These are phyloP conservation scores for Phaeosphaeria sp. DNA, from an alignment of 2,329 filamentous ascomycete species.

Conservation along the genomic window DNA sequence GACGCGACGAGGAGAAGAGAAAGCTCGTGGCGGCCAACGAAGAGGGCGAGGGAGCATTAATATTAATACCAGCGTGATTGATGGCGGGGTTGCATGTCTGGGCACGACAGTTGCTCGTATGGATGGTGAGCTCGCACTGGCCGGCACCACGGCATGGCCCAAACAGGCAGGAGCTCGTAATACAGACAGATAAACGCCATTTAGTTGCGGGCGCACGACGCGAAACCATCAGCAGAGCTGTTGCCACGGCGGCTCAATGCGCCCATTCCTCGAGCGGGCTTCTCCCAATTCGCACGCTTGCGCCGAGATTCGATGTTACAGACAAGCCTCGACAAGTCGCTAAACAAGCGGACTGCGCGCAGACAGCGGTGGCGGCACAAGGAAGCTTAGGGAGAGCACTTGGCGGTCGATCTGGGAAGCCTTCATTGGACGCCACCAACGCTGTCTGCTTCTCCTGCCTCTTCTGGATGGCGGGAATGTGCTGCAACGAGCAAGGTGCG, in stretches of 20 bases:
- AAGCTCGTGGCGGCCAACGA: slow-evolving; percentile 10
- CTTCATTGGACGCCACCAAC: slow-evolving; percentile 7
- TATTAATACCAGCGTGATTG: slow-evolving; percentile 9
- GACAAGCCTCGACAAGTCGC: slow-evolving; percentile 25
- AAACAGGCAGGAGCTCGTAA: slow-evolving; percentile 27
- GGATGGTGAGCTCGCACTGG: slow-evolving; percentile 17
- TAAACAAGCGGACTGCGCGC: slow-evolving; percentile 13
- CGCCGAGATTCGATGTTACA: slow-evolving; percentile 16
- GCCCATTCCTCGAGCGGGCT: slow-evolving; percentile 12
- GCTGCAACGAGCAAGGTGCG: not conserved
- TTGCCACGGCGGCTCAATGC: slow-evolving; percentile 27
- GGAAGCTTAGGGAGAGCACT: slow-evolving; percentile 5
- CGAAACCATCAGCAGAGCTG: slow-evolving; percentile 23
- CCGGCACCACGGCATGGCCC: slow-evolving; percentile 10
- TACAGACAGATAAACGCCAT: slow-evolving; percentile 13
- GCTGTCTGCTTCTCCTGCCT: slow-evolving; percentile 2
- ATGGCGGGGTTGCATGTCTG: slow-evolving; percentile 8
- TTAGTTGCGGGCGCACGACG: slow-evolving; percentile 16
- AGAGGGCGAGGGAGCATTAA: slow-evolving; percentile 7
- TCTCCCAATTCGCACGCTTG: slow-evolving; percentile 11
- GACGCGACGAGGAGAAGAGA: slow-evolving; percentile 22
- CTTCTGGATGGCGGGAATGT: not conserved
- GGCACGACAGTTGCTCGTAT: slow-evolving; percentile 17
- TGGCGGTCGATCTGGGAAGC: not conserved
- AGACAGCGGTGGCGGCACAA: slow-evolving; percentile 7